Conservation (phyloP, 2,329 filamentous ascomycete species). For the Phialophora tarda region DNA sequence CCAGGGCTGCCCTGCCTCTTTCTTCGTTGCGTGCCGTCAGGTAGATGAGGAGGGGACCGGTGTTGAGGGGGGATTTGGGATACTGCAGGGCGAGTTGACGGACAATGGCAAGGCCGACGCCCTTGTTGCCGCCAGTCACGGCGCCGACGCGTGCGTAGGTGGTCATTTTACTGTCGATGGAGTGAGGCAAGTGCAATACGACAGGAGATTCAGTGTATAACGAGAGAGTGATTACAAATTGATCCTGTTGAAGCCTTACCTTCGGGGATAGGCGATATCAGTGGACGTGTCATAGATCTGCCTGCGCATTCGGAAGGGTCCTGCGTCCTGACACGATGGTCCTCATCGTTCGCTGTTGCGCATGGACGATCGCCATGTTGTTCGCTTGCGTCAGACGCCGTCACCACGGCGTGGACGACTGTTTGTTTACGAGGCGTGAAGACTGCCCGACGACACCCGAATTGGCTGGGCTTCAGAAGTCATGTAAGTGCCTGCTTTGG, state of each 20-base stretch:
- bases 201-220: not conserved
- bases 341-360: conserved; percentile 1
- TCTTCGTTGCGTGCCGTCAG: conserved; percentile 58
- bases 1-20: conserved; percentile 56
- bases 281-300: conserved; percentile 14
- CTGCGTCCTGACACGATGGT: too few species aligned
- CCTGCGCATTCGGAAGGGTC: not conserved
- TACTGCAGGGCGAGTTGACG: conserved; percentile 61
- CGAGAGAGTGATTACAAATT: not conserved
- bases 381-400: not conserved
- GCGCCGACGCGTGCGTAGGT: conserved; percentile 51
- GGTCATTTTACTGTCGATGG: conserved; percentile 37
- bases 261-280: conserved; percentile 12
- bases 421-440: not conserved
- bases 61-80: conserved; percentile 55
- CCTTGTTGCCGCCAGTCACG: conserved; percentile 61
- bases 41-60: conserved; percentile 58
- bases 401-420: not conserved
- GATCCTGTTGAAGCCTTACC: not conserved
- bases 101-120: conserved; percentile 58
- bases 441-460: not conserved
- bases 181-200: not conserved
- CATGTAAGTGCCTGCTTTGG: conserved; percentile 15
- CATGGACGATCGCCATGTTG: not conserved
- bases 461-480: not conserved